Percentiles rank a stretch among this genome's conserved stretches.
Conservation (phyloP, 2,329 filamentous ascomycete species). For the Curvularia sp. region DNA sequence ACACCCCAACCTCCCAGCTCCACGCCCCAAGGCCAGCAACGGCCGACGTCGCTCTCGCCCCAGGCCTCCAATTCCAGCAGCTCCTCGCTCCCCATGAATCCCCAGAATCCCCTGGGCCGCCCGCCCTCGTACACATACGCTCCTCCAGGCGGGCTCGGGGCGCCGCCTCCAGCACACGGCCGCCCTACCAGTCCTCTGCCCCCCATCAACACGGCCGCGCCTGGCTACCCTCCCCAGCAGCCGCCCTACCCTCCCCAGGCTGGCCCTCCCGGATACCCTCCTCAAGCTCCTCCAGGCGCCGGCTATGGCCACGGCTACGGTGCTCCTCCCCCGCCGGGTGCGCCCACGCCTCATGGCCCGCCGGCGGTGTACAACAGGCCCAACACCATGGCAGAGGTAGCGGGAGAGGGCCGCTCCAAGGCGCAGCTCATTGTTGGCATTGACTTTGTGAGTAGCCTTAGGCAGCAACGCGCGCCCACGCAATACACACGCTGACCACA, state of each 20-base stretch:
- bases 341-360: conserved; percentile 43
- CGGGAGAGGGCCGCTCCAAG: conserved; percentile 88
- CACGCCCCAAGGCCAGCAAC: conserved; percentile 49
- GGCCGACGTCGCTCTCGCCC: conserved; percentile 51
- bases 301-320: conserved; percentile 42
- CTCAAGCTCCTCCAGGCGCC: conserved; percentile 44
- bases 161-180: conserved; percentile 49
- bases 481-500: conserved; percentile 26
- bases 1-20: conserved; percentile 39
- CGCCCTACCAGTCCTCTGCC: conserved; percentile 63
- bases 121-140: conserved; percentile 70
- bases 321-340: conserved; percentile 36
- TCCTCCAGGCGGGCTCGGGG: conserved; percentile 48
- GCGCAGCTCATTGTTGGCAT: conserved; percentile 98
- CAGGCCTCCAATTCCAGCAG: conserved; percentile 51
- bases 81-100: conserved; percentile 61
- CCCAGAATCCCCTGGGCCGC: conserved; percentile 62
- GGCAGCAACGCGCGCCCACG: conserved; percentile 44
- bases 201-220: conserved; percentile 62
- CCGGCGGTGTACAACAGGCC: conserved; percentile 45
- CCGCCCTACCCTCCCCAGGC: conserved; percentile 51
- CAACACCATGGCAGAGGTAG: conserved; percentile 68
- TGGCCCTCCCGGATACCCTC: conserved; percentile 52
- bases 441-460: conserved; percentile 76
- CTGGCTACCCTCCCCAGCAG: conserved; percentile 54